Percentiles rank a stretch among this genome's conserved stretches.
These are phyloP conservation scores for Iris macrosiphon DNA, from an alignment of 106 monocot species.

Conservation along the genomic window DNA sequence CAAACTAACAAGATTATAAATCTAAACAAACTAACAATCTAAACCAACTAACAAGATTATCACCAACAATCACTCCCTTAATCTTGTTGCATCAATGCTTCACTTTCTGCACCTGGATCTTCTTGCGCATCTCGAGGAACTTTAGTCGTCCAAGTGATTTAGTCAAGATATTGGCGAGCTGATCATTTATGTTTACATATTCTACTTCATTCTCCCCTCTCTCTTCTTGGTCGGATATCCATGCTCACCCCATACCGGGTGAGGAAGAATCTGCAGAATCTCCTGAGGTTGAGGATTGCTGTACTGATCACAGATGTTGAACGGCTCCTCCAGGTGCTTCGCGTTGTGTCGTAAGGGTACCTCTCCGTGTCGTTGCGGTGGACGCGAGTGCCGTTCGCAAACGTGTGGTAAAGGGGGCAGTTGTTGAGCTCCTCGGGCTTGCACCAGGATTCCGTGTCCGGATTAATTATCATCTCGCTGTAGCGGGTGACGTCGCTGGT, in stretches of 20 bases:
- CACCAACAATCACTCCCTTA: too few relatives aligned
- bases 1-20: too few relatives aligned
- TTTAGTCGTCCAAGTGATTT: too few relatives aligned
- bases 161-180: too few relatives aligned
- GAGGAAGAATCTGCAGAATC: conserved; percentile 63
- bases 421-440: conserved; percentile 16
- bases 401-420: conserved; percentile 69
- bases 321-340: conserved; percentile 33
- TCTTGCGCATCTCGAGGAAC: too few relatives aligned
- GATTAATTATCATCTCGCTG: conserved; percentile 74
- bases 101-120: too few relatives aligned
- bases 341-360: conserved; percentile 55
- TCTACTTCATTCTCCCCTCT: too few relatives aligned
- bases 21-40: too few relatives aligned
- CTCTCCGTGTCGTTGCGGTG: conserved; percentile 31
- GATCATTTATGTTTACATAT: too few relatives aligned
- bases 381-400: conserved; percentile 31
- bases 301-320: conserved; percentile 50
- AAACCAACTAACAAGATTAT: too few relatives aligned
- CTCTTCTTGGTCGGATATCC: conserved; percentile 51
- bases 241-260: conserved; percentile 53
- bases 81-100: too few relatives aligned
- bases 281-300: conserved; percentile 78
- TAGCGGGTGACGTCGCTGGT: conserved; percentile 70
- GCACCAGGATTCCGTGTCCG: conserved; percentile 39